Base-by-base conservation (phyloP, 2,329 filamentous ascomycete genomes). In the Chlorencoelia australis region DNA sequence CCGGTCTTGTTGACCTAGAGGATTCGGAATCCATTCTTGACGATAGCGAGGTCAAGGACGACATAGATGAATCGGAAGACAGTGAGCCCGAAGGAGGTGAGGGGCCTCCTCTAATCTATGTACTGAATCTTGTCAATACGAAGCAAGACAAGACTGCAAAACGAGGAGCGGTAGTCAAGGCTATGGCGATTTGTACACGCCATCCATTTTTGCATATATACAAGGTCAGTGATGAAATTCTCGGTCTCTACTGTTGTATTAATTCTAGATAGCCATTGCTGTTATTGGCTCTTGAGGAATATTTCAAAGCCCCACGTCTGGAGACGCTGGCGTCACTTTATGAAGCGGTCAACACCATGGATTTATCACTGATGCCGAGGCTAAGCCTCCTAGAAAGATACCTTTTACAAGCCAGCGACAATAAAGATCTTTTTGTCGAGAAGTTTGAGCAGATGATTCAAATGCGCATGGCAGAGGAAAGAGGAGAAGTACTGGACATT, bases 151-250 rank as follows among this genome's bases (percentile, higher is more conserved):
- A 84, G 55, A 82, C 81, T 14, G 85, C 85, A 31, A 93, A 91
- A 62, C 79, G 91, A 71, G 91, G 91, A 40, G 91, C 91, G 14
- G 73, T 95, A 33, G 89, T 96, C 40, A 96, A 96, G 59, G 86
- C 91, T 27, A 98, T 98, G 91, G 91, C 91, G 19, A 95, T 98
- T 49, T 98, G 91, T 66, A 98, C 91, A 6, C 72, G 91, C 28
- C 91, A 98, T 66, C 88, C 91, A 3, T 98, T 98, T 61, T 65
- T 98, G 48, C 91, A 98, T 62, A 98, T 98, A 46, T 98, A 98
- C 67, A 98, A 98, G 73, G 83, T 82, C 58, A 48, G 67, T 57
- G 40, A 33, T 30, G 7, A 40, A 38, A 38, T 29, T 39, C 27
- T 13, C 5, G 33, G 5, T 17, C 31, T 17, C 24, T 24, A 25